Percentiles rank a stretch among this genome's conserved stretches.
These are phyloP conservation scores for Aspergillus tubingensis DNA, from an alignment of 2,329 filamentous ascomycete species.

Conservation along the genomic window DNA sequence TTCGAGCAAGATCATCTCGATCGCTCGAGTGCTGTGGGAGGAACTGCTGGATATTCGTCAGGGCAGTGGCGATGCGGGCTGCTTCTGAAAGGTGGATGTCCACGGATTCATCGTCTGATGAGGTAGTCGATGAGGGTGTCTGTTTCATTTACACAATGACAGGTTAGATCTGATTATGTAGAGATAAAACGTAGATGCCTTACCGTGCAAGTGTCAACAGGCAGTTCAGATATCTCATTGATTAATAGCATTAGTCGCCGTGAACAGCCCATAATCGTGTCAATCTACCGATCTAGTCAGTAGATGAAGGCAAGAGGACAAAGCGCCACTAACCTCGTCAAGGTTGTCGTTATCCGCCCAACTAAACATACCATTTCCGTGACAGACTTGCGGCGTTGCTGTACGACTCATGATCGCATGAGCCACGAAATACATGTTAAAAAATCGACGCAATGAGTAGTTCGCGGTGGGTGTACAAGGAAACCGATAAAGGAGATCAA, in stretches of 20 bases:
- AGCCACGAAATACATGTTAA: conserved; percentile 35
- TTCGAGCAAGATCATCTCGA: conserved; percentile 22
- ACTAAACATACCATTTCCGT: conserved; percentile 7
- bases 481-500: conserved; percentile 23
- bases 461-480: conserved; percentile 11
- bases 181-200: no score
- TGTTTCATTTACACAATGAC: not conserved
- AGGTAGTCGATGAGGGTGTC: not conserved
- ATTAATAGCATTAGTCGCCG: conserved; percentile 32
- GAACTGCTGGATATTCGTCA: conserved; percentile 18
- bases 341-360: conserved; percentile 28
- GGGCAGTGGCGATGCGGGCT: conserved; percentile 7
- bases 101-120: not conserved
- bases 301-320: not conserved
- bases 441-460: conserved; percentile 19
- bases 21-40: conserved; percentile 20
- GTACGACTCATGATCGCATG: conserved; percentile 37
- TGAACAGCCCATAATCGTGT: conserved; percentile 36
- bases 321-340: conserved; percentile 23
- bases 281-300: conserved; percentile 23
- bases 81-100: not conserved
- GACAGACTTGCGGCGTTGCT: conserved; percentile 11
- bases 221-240: conserved; percentile 23
- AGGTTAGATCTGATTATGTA: not conserved
- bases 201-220: not conserved